Base-by-base conservation (phyloP, 2,329 filamentous ascomycete species). In the Monosporascus sp. region DNA sequence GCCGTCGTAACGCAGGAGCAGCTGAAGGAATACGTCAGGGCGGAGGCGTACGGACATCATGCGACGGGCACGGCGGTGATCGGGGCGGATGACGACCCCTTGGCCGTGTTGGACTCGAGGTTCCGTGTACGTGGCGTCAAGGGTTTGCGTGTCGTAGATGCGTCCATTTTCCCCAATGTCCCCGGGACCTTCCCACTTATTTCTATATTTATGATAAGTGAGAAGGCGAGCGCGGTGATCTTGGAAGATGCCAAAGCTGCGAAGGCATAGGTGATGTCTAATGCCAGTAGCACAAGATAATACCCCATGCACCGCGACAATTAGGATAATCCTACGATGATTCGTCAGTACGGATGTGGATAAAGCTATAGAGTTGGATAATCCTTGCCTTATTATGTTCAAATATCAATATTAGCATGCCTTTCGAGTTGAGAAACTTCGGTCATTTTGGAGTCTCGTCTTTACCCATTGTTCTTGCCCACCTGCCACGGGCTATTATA, bases 11-110 rank as follows among this genome's bases (percentile, higher is more conserved):
- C 60, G 4, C 54, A 60, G n/a, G 61, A 57, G 20, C 54, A 60
- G 15, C 54, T 65, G 18, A 57, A 60, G 25, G 57, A 64, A 48
- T 65, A 55, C 57, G 60, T 63, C 18, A 53, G 55, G 11, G 57
- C 63, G 41, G 61, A 67, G 58, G 56, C 64, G 25, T 67, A 61
- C 60, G 62, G 64, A 1, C 62, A 65, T 45, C 63, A 65, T 41
- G 62, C 62, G 24, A 62, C 62, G 38, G 64, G 60, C 56, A 60
- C 63, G 18, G 42, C 42, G 11, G 18, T 17, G 20, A 45, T 45
- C 20, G 42, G 42, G 6, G 18, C 42, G 9, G 42, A 45, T 8
- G 42, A 45, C 42, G 42, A 45, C 42, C 20, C 22, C 42, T 5
- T 25, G 9, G 42, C 42, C 20, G 42, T 45, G 20, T 14, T 45